phyloP scores from a whole-genome alignment of 2,329 filamentous ascomycete genomes.

The Xylariaceae sp. region DNA sequence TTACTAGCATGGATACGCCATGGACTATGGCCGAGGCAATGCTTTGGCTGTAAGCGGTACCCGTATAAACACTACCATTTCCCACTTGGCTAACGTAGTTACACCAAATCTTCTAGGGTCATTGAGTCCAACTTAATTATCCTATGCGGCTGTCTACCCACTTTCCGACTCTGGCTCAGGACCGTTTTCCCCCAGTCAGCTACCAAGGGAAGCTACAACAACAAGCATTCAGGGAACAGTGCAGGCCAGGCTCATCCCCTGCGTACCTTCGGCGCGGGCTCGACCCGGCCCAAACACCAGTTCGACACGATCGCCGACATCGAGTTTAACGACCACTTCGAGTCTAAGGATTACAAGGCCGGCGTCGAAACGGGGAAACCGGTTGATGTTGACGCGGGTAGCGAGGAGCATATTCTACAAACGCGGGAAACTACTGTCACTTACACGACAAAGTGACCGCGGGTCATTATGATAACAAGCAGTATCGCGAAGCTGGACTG shows the following conservation, averaged over 20 bases:
- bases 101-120: background rate
- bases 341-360: background rate
- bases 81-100: background rate
- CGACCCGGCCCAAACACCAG: conserved; percentile 1
- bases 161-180: conserved; percentile 7
- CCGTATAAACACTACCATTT: background rate
- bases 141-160: conserved; percentile 14
- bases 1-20: conserved; percentile 3
- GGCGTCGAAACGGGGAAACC: background rate
- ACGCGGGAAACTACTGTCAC: conserved; percentile 2
- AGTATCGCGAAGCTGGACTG: too few species aligned
- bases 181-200: background rate
- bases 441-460: background rate
- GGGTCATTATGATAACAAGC: too few species aligned
- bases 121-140: conserved; percentile 15
- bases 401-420: conserved; percentile 6
- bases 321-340: conserved; percentile 3
- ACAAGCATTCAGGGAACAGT: background rate
- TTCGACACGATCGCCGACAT: conserved; percentile 8
- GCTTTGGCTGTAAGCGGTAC: conserved; percentile 13
- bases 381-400: conserved; percentile 1
- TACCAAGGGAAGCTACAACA: background rate
- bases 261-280: conserved; percentile 8
- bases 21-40: conserved; percentile 9
- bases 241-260: background rate